phyloP scores from a whole-genome alignment of 2,329 filamentous ascomycete species.

The Alternaria sp. region DNA sequence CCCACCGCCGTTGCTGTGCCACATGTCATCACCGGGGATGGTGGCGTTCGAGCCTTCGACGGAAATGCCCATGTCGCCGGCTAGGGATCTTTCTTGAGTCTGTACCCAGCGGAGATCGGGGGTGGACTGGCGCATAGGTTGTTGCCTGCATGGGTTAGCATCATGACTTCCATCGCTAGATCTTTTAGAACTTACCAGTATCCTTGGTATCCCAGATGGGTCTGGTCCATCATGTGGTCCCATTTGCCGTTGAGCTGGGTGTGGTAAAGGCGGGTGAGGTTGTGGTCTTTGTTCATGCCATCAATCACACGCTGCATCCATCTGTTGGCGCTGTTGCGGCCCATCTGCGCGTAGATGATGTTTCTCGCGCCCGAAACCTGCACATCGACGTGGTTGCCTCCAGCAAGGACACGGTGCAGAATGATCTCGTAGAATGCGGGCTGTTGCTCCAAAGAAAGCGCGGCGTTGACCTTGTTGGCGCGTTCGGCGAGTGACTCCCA shows the following conservation, averaged over 20 bases:
- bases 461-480: constrained; percentile 64
- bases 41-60: constrained; percentile 71
- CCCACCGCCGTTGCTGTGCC: constrained; percentile 57
- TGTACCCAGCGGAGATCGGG: constrained; percentile 68
- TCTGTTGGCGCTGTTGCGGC: constrained; percentile 48
- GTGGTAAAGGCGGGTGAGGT: constrained; percentile 46
- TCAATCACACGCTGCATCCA: constrained; percentile 47
- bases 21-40: constrained; percentile 71
- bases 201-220: constrained; percentile 50
- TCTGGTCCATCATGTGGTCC: constrained; percentile 52
- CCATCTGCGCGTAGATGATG: constrained; percentile 45
- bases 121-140: constrained; percentile 73
- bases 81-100: constrained; percentile 62
- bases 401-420: constrained; percentile 66
- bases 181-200: constrained; percentile 50
- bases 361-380: constrained; percentile 48
- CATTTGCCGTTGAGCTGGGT: constrained; percentile 47
- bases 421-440: constrained; percentile 69
- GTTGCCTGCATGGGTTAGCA: constrained; percentile 60
- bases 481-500: constrained; percentile 62
- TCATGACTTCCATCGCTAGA: background rate
- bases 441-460: constrained; percentile 57
- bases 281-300: constrained; percentile 46
- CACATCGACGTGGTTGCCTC: constrained; percentile 62
- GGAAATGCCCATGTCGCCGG: constrained; percentile 68